Percentiles rank a stretch among this genome's conserved stretches.
Evolutionary conservation across 1,139 yeast species (phyloP).

Genomic region (Scheffersomyces quercinus): DNA sequence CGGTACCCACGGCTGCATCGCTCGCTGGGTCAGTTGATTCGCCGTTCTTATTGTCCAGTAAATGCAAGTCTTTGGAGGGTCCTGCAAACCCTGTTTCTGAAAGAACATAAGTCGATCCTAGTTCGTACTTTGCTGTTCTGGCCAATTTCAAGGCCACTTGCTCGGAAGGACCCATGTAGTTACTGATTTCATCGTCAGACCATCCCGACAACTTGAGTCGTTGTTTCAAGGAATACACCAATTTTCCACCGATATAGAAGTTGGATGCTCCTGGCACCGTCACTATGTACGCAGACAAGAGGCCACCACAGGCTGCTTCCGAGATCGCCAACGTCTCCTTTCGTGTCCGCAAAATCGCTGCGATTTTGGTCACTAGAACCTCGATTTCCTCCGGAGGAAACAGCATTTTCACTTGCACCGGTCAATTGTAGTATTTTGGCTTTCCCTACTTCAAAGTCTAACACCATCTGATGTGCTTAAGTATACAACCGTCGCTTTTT

Average conservation of each 20-base stretch:
- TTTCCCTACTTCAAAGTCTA: no score
- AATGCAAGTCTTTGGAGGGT: conserved; percentile 54
- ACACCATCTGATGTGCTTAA: no score
- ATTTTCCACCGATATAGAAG: conserved; percentile 81
- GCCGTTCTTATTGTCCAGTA: conserved; percentile 15
- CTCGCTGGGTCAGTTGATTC: conserved; percentile 14
- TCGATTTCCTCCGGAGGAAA: conserved; percentile 65
- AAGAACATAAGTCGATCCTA: conserved; percentile 78
- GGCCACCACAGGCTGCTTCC: conserved; percentile 90
- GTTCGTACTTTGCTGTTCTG: conserved; percentile 72
- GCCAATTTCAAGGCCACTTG: conserved; percentile 76
- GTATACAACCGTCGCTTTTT: no score
- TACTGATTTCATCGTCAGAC: conserved; percentile 65
- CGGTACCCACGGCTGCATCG: conserved; percentile 55
- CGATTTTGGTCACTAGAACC: conserved; percentile 54
- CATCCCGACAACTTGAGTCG: conserved; percentile 77
- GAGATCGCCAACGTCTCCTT: conserved; percentile 73
- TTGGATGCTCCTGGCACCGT: conserved; percentile 83
- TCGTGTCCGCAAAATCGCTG: conserved; percentile 51
- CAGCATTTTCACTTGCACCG: conserved; percentile 24
- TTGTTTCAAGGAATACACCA: conserved; percentile 75
- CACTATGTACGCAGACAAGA: conserved; percentile 75
- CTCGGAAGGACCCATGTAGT: conserved; percentile 81
- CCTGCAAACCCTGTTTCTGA: conserved; percentile 92
- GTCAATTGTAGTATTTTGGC: no score